Conservation (phyloP, 805 yeast genomes). For the Lachancea kluyveri region DNA sequence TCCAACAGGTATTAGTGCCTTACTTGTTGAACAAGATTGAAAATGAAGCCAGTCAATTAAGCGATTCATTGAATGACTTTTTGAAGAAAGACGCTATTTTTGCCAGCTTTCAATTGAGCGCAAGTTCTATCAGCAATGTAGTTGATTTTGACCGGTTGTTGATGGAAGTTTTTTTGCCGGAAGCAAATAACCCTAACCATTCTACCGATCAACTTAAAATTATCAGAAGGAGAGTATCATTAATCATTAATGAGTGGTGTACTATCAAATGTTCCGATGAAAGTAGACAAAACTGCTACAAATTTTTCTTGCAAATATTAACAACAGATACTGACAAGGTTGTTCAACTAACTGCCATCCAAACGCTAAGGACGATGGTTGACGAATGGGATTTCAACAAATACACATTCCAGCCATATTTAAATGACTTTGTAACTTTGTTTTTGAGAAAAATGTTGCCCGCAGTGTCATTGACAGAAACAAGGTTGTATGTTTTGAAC, state of each 20-base stretch:
- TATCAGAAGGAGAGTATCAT: conserved; percentile 68
- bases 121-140: conserved; percentile 54
- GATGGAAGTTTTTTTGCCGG: conserved; percentile 59
- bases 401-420: conserved; percentile 57
- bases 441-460: conserved; percentile 43
- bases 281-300: conserved; percentile 53
- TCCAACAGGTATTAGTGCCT: conserved; percentile 48
- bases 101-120: conserved; percentile 76
- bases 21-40: conserved; percentile 56
- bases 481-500: conserved; percentile 67
- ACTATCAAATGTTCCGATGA: conserved; percentile 55
- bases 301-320: conserved; percentile 47
- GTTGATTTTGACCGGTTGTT: conserved; percentile 67
- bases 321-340: conserved; percentile 61
- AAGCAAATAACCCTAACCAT: conserved; percentile 34
- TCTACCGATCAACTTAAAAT: conserved; percentile 49
- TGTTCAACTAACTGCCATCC: conserved; percentile 70
- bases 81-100: conserved; percentile 73
- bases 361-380: conserved; percentile 59
- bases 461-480: conserved; percentile 56
- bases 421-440: conserved; percentile 45
- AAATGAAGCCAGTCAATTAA: conserved; percentile 30
- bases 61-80: conserved; percentile 38
- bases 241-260: conserved; percentile 78
- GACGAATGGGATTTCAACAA: conserved; percentile 87